Evolutionary conservation across 345 rosid species (phyloP).

Genomic region (Mercurialis annua): DNA sequence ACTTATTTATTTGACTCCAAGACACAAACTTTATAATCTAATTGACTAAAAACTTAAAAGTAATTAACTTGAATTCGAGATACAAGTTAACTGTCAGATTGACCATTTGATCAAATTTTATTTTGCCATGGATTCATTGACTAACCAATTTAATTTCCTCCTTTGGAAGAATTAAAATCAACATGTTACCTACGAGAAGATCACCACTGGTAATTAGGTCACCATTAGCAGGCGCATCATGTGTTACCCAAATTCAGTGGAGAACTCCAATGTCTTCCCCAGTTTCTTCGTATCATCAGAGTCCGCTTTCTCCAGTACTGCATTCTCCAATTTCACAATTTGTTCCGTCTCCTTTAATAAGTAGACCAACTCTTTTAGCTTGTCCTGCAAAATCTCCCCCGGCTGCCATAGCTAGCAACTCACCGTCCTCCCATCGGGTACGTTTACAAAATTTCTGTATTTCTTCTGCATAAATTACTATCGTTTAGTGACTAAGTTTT

Average conservation of each 20-base stretch:
- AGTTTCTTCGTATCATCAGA: slow-evolving; percentile 36
- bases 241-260: slow-evolving; percentile 31
- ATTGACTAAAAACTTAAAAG: no score
- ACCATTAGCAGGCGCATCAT: slow-evolving; percentile 25
- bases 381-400: slow-evolving; percentile 48
- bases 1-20: no score
- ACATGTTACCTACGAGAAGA: slow-evolving; percentile 38
- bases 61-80: no score
- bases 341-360: slow-evolving; percentile 45
- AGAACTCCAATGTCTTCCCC: slow-evolving; percentile 39
- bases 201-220: slow-evolving; percentile 37
- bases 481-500: no score
- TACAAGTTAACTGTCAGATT: no score
- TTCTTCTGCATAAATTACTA: no score
- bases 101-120: no score
- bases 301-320: slow-evolving; percentile 45
- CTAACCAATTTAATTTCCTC: background rate
- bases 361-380: slow-evolving; percentile 41
- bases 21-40: no score
- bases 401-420: slow-evolving; percentile 8
- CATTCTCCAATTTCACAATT: slow-evolving; percentile 52
- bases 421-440: slow-evolving; percentile 40
- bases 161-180: slow-evolving; percentile 47
- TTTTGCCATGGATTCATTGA: background rate
- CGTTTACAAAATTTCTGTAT: no score